Base-by-base conservation (phyloP, 164 flowering plant species). In the Kalanchoe fedtschenkoi region DNA sequence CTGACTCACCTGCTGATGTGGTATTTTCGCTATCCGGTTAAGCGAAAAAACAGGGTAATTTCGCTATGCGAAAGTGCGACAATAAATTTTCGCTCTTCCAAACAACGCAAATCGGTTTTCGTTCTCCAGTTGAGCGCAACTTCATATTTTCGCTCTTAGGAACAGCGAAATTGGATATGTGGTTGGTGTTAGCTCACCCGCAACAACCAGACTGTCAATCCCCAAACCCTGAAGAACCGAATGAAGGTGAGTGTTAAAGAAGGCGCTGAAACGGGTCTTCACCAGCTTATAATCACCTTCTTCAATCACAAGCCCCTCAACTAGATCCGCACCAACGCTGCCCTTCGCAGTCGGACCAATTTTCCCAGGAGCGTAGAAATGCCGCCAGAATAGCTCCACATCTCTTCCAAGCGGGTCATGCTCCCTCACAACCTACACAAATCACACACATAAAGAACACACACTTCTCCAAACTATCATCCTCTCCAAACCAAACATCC, bases 261-360 rank as follows among this genome's bases (percentile, higher is more conserved):
- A 95, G 19, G 99, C 96, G 76, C 99, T 88, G 57, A 95, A 83
- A 15, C 97, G 84, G 0, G 97, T 88, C 76, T 91, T 95, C 30
- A 87, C 93, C 71, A 95, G 38, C 71, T 95, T 95, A 71, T 95
- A 91, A 28, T 95, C 97, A 15, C 79, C 87, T 60, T 85, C 87
- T 59, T 74, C 69, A 30, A 91, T 83, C 53, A 72, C 78, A 28
- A 95, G 81, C 24, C 93, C 96, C 55, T 91, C 93, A 43, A 80
- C 91, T 53, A 95, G 72, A 64, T 88, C 91, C 11, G 96, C 85
- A 16, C 99, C 99, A 19, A 44, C 56, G 51, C 76, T 76, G 42
- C 96, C 95, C 75, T 85, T 88, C 2, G 68, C 57, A 14, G 82
- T 69, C 2, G 96, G 99, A 38, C 85, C 87, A 8, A 58, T 62